A percentile compares a stretch with the other conserved stretches of the same genome.
Evolutionary conservation across 192 early-diverging fungal species (phyloP).

Genomic region (Dimargaris xerosporica): DNA sequence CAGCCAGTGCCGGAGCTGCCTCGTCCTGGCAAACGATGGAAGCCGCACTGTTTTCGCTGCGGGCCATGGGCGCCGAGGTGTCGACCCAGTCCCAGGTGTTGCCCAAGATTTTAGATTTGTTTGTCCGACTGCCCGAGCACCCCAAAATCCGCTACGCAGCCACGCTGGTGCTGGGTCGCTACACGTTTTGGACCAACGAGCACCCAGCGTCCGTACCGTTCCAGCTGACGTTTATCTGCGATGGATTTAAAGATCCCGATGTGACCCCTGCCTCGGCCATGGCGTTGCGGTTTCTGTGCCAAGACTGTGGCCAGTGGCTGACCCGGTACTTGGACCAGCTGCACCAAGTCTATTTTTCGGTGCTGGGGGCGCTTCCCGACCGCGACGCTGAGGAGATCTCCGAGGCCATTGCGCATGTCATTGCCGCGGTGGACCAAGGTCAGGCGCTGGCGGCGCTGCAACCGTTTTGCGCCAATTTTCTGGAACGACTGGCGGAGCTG

Average conservation of each 20-base stretch:
- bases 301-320: conserved; percentile 56
- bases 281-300: conserved; percentile 77
- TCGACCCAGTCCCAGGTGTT: conserved; percentile 51
- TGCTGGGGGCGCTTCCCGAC: conserved; percentile 37
- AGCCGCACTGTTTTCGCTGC: conserved; percentile 82
- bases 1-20: conserved; percentile 12
- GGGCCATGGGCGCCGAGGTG: conserved; percentile 84
- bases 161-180: conserved; percentile 89
- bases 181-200: conserved; percentile 77
- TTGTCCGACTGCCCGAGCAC: conserved; percentile 73
- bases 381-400: conserved; percentile 67
- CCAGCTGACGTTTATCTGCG: conserved; percentile 80
- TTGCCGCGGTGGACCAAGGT: conserved; percentile 41
- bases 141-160: conserved; percentile 93
- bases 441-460: conserved; percentile 21
- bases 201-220: conserved; percentile 86
- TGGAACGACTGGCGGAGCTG: conserved; percentile 7
- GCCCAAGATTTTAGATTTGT: conserved; percentile 81
- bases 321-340: conserved; percentile 5
- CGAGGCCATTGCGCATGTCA: conserved; percentile 75
- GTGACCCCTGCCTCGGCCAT: conserved; percentile 70
- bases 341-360: conserved; percentile 6
- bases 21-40: conserved; percentile 83
- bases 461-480: conserved; percentile 14
- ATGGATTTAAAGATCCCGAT: conserved; percentile 80